A percentile compares a stretch with the other conserved stretches of the same genome.
Conservation (phyloP, 2,329 filamentous ascomycete species). For the Colletotrichum gigasporum region DNA sequence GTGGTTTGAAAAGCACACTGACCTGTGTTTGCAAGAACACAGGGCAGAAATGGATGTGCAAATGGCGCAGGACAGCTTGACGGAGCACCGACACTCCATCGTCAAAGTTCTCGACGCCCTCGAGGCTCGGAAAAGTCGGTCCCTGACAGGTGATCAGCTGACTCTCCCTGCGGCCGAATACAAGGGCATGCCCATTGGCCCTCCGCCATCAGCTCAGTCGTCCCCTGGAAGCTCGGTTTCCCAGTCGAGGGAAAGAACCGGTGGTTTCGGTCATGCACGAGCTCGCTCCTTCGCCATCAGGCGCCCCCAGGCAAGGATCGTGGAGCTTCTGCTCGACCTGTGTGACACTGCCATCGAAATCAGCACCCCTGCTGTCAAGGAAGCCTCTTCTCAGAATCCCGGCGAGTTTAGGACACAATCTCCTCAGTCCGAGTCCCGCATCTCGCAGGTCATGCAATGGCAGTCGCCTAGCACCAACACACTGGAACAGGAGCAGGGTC, state of each 20-base stretch:
- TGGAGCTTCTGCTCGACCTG: conserved; percentile 92
- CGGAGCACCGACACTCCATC: conserved; percentile 92
- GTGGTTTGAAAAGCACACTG: conserved; percentile 99
- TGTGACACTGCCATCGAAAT: conserved; percentile 97
- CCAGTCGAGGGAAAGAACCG: conserved; percentile 76
- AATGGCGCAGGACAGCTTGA: conserved; percentile 89
- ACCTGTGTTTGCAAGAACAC: conserved; percentile 94
- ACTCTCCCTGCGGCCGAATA: conserved; percentile 76
- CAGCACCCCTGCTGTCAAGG: conserved; percentile 92
- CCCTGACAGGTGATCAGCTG: conserved; percentile 63
- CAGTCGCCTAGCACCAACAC: conserved; percentile 93
- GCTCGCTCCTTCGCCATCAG: conserved; percentile 91
- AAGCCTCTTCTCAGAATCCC: conserved; percentile 71
- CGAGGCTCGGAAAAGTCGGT: conserved; percentile 78
- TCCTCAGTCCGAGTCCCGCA: conserved; percentile 93
- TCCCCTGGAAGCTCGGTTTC: conserved; percentile 78
- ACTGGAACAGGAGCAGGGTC: conserved; percentile 90
- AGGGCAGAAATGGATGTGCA: conserved; percentile 98
- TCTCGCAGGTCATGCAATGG: conserved; percentile 95
- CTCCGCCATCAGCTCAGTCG: conserved; percentile 74
- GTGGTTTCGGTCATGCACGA: conserved; percentile 80
- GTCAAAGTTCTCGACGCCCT: conserved; percentile 94
- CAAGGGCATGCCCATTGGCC: conserved; percentile 86
- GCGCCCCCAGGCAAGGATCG: conserved; percentile 88
- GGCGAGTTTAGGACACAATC: conserved; percentile 92